Evolutionary conservation across 139 green algal genomes (phyloP), one percentile per base, ranked within the genome.

Genomic region (Deuterostichococcus epilithicus): DNA sequence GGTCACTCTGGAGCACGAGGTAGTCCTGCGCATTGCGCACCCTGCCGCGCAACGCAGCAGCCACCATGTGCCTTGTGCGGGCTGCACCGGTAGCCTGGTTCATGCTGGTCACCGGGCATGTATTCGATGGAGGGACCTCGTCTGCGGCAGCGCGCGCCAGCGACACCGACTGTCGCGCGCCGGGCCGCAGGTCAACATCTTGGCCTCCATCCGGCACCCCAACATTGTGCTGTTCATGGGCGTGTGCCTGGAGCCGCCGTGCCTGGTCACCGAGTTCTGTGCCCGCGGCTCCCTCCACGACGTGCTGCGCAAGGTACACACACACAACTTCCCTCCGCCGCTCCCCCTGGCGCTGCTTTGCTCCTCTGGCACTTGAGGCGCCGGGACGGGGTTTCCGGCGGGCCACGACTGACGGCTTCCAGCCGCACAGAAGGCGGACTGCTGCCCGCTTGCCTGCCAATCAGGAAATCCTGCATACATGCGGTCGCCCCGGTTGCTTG

Each of bases 221-320:
- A 91, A 91, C 72, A 74, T 86, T 6, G 77, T 89, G 36, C 69
- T 89, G 32, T 91, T 87, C 80, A 81, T 91, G 77, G 86, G 86
- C 18, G 70, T 80, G 1, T 84, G 76, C 68, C 68, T 84, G 66
- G 67, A 91, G 35, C 86, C 86, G 13, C 86, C 86, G 42, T 82
- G 76, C 38, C 59, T 87, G 47, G 71, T 89, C 32, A 74, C 73
- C 3, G 78, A 82, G 78, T 91, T 82, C 69, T 91, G 86, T 70
- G 76, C 76, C 44, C 75, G 82, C 42, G 80, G 82, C 2, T 89
- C 82, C 25, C 68, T 91, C 45, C 82, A 84, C 66, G 76, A 84
- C 37, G 70, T 91, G 63, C 73, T 91, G 36, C n/a, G 52, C 0
- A 83, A 83, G 44, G 79, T 75, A 22, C 36, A 35, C 33, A 59